Evolutionary conservation across 108 stramenopile genomes (phyloP), one percentile per base, ranked within the genome.

Genomic region (Stephanodiscus minutulus): DNA sequence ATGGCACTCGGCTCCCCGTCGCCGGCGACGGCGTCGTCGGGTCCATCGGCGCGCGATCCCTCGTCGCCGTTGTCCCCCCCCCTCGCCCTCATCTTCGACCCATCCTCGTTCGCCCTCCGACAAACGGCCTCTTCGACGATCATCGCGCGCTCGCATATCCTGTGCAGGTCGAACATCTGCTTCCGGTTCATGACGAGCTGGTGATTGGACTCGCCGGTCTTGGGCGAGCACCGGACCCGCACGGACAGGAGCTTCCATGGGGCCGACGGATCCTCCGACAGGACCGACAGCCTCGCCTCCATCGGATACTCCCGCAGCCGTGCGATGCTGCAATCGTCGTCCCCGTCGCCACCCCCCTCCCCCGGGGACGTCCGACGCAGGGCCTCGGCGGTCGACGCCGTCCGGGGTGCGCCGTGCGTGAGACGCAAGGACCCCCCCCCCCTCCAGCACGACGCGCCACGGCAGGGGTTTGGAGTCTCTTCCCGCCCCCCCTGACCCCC

Each of bases 131-230:
- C 82, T 76, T 92, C 90, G 18, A 76, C 72, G 11, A 73, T 75
- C 94, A 95, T 95, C 52, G 87, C 83, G 43, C 86, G 58, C 29
- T 86, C 91, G 47, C 91, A 89, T 53, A 95, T 72, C 68, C 90
- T 79, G 79, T 95, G 94, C 72, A 95, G 71, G 73, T 89, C 88
- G 62, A 88, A 92, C 71, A 86, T 86, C 82, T 95, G 94, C 72
- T 86, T 82, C 74, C 86, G 85, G 27, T 85, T 82, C 56, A 87
- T 83, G 5, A 76, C 85, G 22, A 95, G 56, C 75, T 92, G 94
- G 82, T 95, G 91, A 77, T 91, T 88, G 44, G 88, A 91, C 73
- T 95, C 91, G 29, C 94, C 94, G 10, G 94, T 95, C 68, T 91
- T 92, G 24, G 91, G 88, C 50, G 82, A 73, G 27, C 85, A 90